A percentile compares a stretch with the other conserved stretches of the same genome.
phyloP scores from a whole-genome alignment of 257 asterid genomes.

The Rehmannia glutinosa region DNA sequence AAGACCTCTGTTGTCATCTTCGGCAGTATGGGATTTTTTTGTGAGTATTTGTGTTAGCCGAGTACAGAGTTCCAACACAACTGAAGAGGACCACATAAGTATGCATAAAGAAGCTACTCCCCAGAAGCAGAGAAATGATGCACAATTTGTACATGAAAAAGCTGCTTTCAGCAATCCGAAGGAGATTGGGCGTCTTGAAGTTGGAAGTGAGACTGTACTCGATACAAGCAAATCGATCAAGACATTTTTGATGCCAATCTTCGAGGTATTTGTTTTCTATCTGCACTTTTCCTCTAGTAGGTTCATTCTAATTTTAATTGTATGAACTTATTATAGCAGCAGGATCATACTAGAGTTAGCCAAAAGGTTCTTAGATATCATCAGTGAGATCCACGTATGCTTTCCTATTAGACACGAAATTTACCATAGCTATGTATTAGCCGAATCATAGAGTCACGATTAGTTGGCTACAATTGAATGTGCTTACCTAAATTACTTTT shows the following conservation, averaged over 20 bases:
- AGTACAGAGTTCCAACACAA: conserved; percentile 51
- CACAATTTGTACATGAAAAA: conserved; percentile 28
- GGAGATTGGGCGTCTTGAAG: conserved; percentile 95
- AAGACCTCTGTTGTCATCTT: too few species aligned
- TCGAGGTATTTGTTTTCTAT: conserved; percentile 59
- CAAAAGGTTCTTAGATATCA: not conserved
- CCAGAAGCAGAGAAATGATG: conserved; percentile 30
- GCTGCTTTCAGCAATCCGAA: conserved; percentile 52
- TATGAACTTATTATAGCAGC: not conserved
- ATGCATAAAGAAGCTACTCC: conserved; percentile 37
- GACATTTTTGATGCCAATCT: conserved; percentile 95
- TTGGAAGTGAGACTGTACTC: conserved; percentile 95
- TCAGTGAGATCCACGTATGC: not conserved
- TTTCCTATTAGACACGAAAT: not conserved
- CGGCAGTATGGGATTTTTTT: too few species aligned
- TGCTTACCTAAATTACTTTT: conserved; percentile 1
- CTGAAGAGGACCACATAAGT: conserved; percentile 43
- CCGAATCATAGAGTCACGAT: not conserved
- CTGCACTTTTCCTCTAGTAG: not conserved
- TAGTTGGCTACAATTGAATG: too few species aligned
- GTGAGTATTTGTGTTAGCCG: too few species aligned
- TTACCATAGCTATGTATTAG: not conserved
- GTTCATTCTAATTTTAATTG: not conserved
- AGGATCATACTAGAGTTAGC: not conserved
- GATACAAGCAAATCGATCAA: conserved; percentile 98